Percentiles rank a stretch among this genome's conserved stretches.
Evolutionary conservation across 805 yeast genomes (phyloP).

Genomic region (Schwanniomyces occidentalis): DNA sequence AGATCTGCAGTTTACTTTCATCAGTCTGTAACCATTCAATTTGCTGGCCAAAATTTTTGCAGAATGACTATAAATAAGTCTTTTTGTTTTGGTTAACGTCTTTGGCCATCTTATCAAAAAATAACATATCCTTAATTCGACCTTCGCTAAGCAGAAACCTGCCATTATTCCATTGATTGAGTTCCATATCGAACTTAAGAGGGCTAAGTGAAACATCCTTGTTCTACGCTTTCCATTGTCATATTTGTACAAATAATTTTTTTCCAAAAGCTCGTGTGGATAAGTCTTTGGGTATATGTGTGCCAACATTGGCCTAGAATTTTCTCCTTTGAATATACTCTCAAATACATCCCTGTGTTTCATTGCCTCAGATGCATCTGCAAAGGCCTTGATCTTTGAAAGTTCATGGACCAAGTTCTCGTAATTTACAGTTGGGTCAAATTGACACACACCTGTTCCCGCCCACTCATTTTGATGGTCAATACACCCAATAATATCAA

Average conservation of each 20-base stretch:
- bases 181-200: not conserved
- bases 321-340: not conserved
- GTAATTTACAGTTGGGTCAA: constrained; percentile 20
- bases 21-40: not conserved
- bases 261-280: not conserved
- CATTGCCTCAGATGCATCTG: not conserved
- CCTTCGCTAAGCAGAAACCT: constrained; percentile 1
- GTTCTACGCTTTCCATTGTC: not conserved
- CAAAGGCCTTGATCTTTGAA: too few relatives aligned
- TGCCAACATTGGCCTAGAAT: constrained; percentile 1
- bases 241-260: not conserved
- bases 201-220: constrained; percentile 1
- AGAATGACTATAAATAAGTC: not conserved
- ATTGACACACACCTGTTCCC: constrained; percentile 40
- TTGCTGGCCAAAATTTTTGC: constrained; percentile 1
- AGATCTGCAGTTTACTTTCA: not conserved
- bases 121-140: constrained; percentile 1
- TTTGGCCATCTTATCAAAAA: not conserved
- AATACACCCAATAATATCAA: constrained; percentile 33
- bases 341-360: not conserved
- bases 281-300: constrained; percentile 1
- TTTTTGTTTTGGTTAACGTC: not conserved
- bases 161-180: not conserved
- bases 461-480: constrained; percentile 23
- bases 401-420: too few relatives aligned